Evolutionary conservation across 2,329 filamentous ascomycete genomes (phyloP), one percentile per base, ranked within the genome.

Genomic region (Aspergillus costaricaensis): DNA sequence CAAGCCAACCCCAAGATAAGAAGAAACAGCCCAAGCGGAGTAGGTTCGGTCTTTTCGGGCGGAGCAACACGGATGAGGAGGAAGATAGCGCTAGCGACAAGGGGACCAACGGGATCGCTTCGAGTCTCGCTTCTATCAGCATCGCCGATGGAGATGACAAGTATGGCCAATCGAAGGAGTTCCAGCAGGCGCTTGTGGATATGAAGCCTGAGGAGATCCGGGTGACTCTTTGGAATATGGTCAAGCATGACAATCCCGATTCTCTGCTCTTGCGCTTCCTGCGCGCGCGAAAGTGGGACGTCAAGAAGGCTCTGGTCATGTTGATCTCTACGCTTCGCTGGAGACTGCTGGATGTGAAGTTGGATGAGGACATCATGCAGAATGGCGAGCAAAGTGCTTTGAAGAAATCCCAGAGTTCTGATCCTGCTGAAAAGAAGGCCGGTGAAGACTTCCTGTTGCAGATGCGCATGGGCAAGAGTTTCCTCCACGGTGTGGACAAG

Each of bases 191-290:
- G 0, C 78, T 99, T 9, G 88, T 89, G 52, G 91, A 85, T 61
- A 85, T 90, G 70, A 84, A 87, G 0, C 91, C 94, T 0, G 91
- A 96, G 70, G 84, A 89, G 47, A 86, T 99, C 65, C 87, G 92
- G 55, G 82, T 83, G 15, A 88, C 92, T 0, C 90, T 98, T 72
- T 98, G 95, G 95, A 85, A 81, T 67, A 96, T 97, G 92, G 86
- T 94, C 60, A 99, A 98, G 81, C 89, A 95, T 70, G 95, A 99
- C 72, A 87, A 98, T 73, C 95, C 95, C 0, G 95, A 99, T 77
- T 90, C 89, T 2, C 81, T 96, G 17, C 79, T 94, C 15, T 79
- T 96, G 59, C 87, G 92, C 44, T 96, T 96, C 76, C 81, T 96
- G 59, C 84, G 92, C 55, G 92, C 92, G n/a, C 85, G 92, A 49